phyloP scores from a whole-genome alignment of 306 rosid genomes.

The Macrotyloma uniflorum region DNA sequence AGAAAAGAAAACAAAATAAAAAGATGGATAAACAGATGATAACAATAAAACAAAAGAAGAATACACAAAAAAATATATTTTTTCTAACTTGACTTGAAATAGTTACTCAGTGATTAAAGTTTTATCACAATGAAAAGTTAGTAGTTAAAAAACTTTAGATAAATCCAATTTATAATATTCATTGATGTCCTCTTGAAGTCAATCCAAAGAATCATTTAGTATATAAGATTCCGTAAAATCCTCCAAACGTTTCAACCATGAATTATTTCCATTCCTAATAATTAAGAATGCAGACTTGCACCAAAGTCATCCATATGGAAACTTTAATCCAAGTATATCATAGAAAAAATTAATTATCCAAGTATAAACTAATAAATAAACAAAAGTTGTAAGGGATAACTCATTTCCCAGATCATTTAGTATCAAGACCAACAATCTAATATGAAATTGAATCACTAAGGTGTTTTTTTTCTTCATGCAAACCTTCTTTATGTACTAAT shows the following conservation, averaged over 20 bases:
- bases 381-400: no score
- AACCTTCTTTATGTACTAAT: no score
- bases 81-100: background rate
- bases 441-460: constrained; percentile 40
- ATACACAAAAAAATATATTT: background rate
- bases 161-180: constrained; percentile 37
- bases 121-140: constrained; percentile 48
- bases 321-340: no score
- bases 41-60: background rate
- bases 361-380: no score
- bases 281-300: no score
- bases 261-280: no score
- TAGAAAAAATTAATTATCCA: no score
- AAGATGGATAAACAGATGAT: no score
- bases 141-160: constrained; percentile 30
- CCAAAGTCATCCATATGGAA: no score
- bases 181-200: constrained; percentile 10
- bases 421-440: constrained; percentile 35
- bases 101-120: constrained; percentile 44
- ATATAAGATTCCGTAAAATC: constrained; percentile 37
- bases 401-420: no score
- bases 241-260: constrained; percentile 28
- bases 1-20: background rate
- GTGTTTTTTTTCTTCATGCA: no score
- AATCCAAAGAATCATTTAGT: constrained; percentile 30